Conservation (phyloP, 2,329 filamentous ascomycete genomes). For the Pyricularia sp. region DNA sequence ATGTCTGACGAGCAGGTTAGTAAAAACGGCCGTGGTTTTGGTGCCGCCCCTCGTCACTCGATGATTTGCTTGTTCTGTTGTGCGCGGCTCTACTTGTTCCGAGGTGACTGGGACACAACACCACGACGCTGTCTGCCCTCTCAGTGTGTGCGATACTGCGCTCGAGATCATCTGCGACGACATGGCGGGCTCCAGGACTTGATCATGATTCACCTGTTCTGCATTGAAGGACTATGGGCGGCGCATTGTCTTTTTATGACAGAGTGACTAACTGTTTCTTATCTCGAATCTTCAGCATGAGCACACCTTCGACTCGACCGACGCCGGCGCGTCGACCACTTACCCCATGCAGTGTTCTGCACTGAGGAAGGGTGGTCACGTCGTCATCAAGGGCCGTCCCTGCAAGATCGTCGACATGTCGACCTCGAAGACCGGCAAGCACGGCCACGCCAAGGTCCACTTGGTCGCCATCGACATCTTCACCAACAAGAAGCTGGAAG, state of each 20-base stretch:
- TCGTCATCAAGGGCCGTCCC: conserved; percentile 96
- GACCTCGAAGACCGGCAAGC: conserved; percentile 99
- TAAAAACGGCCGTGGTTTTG: not conserved
- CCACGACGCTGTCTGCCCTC: not conserved
- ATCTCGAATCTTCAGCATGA: conserved; percentile 42
- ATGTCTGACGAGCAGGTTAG: conserved; percentile 7
- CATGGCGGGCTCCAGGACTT: not conserved
- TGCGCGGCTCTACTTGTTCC: not conserved
- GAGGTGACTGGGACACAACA: not conserved
- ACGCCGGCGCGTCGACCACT: conserved; percentile 91
- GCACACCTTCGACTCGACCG: conserved; percentile 77
- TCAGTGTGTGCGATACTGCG: not conserved
- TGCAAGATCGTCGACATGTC: conserved; percentile 99
- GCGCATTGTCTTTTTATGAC: not conserved
- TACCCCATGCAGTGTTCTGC: conserved; percentile 99
- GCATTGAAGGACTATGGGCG: not conserved
- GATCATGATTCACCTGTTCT: not conserved
- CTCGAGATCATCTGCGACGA: not conserved
- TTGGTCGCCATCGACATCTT: conserved; percentile 98
- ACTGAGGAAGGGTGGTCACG: conserved; percentile 97
- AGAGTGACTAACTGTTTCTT: not conserved
- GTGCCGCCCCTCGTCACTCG: not conserved
- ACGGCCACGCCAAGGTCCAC: conserved; percentile 99
- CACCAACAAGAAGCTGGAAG: conserved; percentile 99
- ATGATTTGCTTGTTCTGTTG: not conserved